A percentile compares a stretch with the other conserved stretches of the same genome.
Evolutionary conservation across 768 basidiomycete genomes (phyloP).

Genomic region (Thelephora ganbajun): DNA sequence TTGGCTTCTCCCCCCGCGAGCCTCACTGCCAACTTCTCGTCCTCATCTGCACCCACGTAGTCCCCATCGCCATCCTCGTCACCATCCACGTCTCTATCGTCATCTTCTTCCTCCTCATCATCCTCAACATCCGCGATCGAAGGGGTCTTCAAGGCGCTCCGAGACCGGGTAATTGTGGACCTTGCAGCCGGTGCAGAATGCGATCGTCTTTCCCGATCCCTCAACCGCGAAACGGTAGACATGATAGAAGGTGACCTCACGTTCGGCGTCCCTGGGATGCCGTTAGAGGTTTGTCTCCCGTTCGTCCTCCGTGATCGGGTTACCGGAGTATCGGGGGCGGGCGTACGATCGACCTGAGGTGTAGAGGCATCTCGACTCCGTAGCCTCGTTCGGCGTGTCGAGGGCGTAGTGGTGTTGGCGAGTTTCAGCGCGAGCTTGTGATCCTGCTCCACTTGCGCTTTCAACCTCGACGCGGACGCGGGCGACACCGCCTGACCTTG

Average conservation of each 20-base stretch:
- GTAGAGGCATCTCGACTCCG: not conserved
- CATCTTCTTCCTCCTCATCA: not conserved
- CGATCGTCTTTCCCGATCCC: conserved; percentile 9
- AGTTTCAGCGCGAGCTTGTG: conserved; percentile 5
- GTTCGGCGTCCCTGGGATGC: conserved; percentile 13
- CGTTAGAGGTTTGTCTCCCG: too few relatives aligned
- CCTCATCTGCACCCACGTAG: conserved; percentile 7
- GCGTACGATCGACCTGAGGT: too few relatives aligned
- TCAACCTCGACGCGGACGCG: not conserved
- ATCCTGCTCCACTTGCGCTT: conserved; percentile 8
- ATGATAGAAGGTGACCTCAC: conserved; percentile 6
- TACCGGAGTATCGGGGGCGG: conserved; percentile 27
- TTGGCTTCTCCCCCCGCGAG: conserved; percentile 5
- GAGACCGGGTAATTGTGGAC: not conserved
- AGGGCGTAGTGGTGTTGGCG: conserved; percentile 5
- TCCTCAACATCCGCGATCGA: not conserved
- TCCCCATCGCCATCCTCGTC: conserved; percentile 12
- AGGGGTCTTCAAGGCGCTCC: not conserved
- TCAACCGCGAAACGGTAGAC: conserved; percentile 16
- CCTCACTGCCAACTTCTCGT: conserved; percentile 1
- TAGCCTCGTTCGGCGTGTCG: not conserved
- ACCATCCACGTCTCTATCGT: conserved; percentile 3
- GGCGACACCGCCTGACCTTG: not conserved
- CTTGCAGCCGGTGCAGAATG: not conserved
- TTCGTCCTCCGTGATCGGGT: conserved; percentile 27